These are phyloP conservation scores for Ichthyophthirius multifiliis DNA, from an alignment of 169 alveolate species.

Conservation along the genomic window DNA sequence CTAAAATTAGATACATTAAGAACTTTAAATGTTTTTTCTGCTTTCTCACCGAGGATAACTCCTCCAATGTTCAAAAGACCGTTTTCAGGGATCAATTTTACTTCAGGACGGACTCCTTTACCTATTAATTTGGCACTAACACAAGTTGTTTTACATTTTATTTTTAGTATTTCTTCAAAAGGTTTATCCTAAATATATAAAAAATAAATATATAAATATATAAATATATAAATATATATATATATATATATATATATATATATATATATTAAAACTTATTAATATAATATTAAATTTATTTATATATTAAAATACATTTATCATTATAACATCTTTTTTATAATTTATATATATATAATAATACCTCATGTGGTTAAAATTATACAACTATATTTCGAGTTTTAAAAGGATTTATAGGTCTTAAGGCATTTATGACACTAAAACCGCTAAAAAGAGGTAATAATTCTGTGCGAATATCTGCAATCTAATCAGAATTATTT, in stretches of 20 bases:
- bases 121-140: conserved; percentile 72
- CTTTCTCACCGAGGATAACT: conserved; percentile 58
- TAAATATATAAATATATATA: too few species aligned
- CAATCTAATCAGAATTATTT: conserved; percentile 51
- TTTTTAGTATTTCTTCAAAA: conserved; percentile 64
- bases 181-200: conserved; percentile 42
- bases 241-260: too few species aligned
- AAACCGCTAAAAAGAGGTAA: conserved; percentile 74
- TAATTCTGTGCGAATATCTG: conserved; percentile 54
- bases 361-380: conserved; percentile 2
- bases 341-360: too few species aligned
- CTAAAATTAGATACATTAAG: conserved; percentile 74
- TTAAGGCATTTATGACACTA: conserved; percentile 64
- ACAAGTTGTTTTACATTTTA: conserved; percentile 57
- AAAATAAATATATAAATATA: too few species aligned
- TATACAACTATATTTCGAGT: background rate
- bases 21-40: conserved; percentile 66
- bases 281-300: too few species aligned
- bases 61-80: conserved; percentile 75
- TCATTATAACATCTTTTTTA: too few species aligned
- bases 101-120: conserved; percentile 86
- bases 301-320: too few species aligned
- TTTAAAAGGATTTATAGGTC: conserved; percentile 56
- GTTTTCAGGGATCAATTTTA: conserved; percentile 59
- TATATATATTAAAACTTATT: too few species aligned